Evolutionary conservation across 371 early-diverging fungal genomes (phyloP).

Genomic region (Racocetra persica): DNA sequence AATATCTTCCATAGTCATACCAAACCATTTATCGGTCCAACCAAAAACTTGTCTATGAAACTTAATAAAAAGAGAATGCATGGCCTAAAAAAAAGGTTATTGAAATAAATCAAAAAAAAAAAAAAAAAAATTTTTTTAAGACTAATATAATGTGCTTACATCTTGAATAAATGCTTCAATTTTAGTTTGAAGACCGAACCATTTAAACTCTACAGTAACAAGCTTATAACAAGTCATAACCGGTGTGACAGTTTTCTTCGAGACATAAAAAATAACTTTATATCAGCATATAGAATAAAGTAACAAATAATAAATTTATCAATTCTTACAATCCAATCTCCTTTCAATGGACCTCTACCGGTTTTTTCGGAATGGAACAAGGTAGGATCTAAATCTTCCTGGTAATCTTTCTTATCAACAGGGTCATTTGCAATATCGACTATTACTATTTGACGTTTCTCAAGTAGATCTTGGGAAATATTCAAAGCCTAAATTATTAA

Average conservation of each 20-base stretch:
- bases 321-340: constrained; percentile 53
- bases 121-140: background rate
- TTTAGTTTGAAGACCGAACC: constrained; percentile 71
- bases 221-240: constrained; percentile 84
- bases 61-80: constrained; percentile 55
- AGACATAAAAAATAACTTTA: background rate
- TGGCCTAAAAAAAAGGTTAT: constrained; percentile 32
- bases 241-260: constrained; percentile 62
- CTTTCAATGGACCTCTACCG: constrained; percentile 70
- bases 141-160: constrained; percentile 36
- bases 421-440: constrained; percentile 74
- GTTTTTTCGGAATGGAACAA: constrained; percentile 69
- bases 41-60: constrained; percentile 74
- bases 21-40: constrained; percentile 76
- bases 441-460: constrained; percentile 65
- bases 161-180: constrained; percentile 66
- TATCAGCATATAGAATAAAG: background rate
- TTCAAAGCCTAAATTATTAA: constrained; percentile 42
- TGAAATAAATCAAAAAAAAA: background rate
- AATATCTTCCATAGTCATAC: constrained; percentile 74
- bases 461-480: constrained; percentile 52
- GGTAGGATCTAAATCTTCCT: constrained; percentile 71
- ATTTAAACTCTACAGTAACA: constrained; percentile 77
- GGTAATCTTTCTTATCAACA: constrained; percentile 62
- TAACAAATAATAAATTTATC: constrained; percentile 46